Conservation (phyloP, 148 eudicot genomes). For the Camellia sinensis region DNA sequence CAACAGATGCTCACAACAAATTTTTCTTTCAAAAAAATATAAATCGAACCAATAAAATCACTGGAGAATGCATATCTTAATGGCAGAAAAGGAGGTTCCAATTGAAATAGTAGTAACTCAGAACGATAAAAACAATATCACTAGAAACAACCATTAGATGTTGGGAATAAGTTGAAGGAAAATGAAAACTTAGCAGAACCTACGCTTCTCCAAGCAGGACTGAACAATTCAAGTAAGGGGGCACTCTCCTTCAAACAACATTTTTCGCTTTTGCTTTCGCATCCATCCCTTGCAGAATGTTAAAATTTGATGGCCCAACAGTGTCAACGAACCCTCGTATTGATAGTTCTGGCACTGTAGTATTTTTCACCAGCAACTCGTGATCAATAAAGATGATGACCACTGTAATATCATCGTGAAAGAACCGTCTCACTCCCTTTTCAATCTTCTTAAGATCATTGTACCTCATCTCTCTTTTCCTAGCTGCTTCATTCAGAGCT, state of each 20-base stretch:
- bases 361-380: conserved; percentile 26
- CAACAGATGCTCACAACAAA: no score
- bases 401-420: conserved; percentile 73
- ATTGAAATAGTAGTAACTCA: neutral
- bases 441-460: conserved; percentile 38
- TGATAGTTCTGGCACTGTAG: conserved; percentile 37
- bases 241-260: neutral
- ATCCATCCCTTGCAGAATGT: conserved; percentile 25
- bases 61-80: neutral
- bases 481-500: conserved; percentile 54
- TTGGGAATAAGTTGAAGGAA: neutral
- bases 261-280: neutral
- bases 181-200: conserved; percentile 3
- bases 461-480: conserved; percentile 33
- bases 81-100: neutral
- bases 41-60: neutral
- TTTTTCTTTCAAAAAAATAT: neutral
- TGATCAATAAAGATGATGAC: conserved; percentile 61
- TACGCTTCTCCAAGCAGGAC: conserved; percentile 6
- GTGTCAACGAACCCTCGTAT: conserved; percentile 48
- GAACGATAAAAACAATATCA: neutral
- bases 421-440: conserved; percentile 43
- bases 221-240: conserved; percentile 11
- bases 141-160: conserved; percentile 6
- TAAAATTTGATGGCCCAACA: conserved; percentile 47